Evolutionary conservation across 2,329 filamentous ascomycete species (phyloP).

Genomic region (Helotiales sp.): DNA sequence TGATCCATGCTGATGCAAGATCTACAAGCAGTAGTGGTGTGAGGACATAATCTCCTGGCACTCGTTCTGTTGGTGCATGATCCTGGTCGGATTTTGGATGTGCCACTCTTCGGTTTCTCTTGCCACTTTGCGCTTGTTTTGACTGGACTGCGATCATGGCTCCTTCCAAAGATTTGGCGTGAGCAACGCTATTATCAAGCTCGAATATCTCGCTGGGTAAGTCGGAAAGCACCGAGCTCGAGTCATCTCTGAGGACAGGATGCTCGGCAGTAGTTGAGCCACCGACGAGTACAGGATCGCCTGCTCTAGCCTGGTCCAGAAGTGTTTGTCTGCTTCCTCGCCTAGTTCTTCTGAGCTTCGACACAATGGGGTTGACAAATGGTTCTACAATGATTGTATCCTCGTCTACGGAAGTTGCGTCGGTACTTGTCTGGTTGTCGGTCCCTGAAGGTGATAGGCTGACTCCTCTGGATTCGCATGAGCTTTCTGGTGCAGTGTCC

Average conservation of each 20-base stretch:
- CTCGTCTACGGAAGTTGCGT: constrained; percentile 37
- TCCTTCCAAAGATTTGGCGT: background rate
- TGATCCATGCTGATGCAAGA: constrained; percentile 78
- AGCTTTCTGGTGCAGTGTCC: constrained; percentile 17
- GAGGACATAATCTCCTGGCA: constrained; percentile 79
- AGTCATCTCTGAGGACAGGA: constrained; percentile 26
- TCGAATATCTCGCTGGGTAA: constrained; percentile 20
- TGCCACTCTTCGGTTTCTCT: constrained; percentile 14
- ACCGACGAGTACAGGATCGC: constrained; percentile 25
- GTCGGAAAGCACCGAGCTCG: constrained; percentile 20
- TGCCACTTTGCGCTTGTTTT: constrained; percentile 6
- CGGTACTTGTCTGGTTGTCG: constrained; percentile 29
- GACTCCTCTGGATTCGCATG: constrained; percentile 14
- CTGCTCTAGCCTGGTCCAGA: constrained; percentile 21
- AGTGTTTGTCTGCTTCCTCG: constrained; percentile 8
- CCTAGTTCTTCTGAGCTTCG: constrained; percentile 18
- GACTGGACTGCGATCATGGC: background rate
- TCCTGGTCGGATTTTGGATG: constrained; percentile 26
- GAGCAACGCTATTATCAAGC: constrained; percentile 1
- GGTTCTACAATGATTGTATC: constrained; percentile 33
- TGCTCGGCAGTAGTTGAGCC: constrained; percentile 24
- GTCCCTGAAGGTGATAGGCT: constrained; percentile 18
- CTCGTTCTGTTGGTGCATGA: constrained; percentile 42
- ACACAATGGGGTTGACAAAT: constrained; percentile 13
- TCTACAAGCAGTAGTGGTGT: constrained; percentile 75